A percentile compares a stretch with the other conserved stretches of the same genome.
Conservation (phyloP, 2,329 filamentous ascomycete species). For the Claviceps africana region DNA sequence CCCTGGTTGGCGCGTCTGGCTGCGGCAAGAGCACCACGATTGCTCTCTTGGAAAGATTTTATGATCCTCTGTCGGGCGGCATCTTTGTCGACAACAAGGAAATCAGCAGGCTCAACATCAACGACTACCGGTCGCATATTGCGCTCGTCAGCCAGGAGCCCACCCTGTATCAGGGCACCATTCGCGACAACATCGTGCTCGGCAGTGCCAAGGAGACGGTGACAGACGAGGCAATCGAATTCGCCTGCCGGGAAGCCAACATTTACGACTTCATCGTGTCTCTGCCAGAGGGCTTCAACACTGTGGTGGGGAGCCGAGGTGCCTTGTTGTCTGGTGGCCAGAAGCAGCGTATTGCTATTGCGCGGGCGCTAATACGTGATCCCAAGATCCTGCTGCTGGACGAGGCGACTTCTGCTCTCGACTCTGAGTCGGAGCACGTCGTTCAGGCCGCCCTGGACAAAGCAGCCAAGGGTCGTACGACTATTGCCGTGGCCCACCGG, state of each 20-base stretch:
- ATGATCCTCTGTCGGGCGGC: slow-evolving; percentile 70
- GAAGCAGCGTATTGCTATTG: slow-evolving; percentile 90
- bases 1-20: slow-evolving; percentile 84
- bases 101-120: slow-evolving; percentile 67
- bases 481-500: slow-evolving; percentile 86
- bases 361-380: slow-evolving; percentile 77
- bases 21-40: slow-evolving; percentile 94
- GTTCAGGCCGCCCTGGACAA: slow-evolving; percentile 71
- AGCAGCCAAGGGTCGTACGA: slow-evolving; percentile 72
- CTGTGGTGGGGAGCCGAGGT: slow-evolving; percentile 76
- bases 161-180: slow-evolving; percentile 83
- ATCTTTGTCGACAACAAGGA: slow-evolving; percentile 74
- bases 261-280: slow-evolving; percentile 87
- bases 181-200: slow-evolving; percentile 79
- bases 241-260: slow-evolving; percentile 78
- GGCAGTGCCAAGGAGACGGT: slow-evolving; percentile 55
- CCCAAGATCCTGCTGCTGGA: slow-evolving; percentile 77
- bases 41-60: slow-evolving; percentile 83
- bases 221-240: slow-evolving; percentile 56
- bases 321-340: slow-evolving; percentile 77
- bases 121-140: slow-evolving; percentile 70
- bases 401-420: slow-evolving; percentile 66
- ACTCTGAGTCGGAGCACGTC: slow-evolving; percentile 63
- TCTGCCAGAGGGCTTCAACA: slow-evolving; percentile 73
- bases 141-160: slow-evolving; percentile 90